Conservation (phyloP, 2,329 filamentous ascomycete species). For the Pseudogymnoascus sp. region DNA sequence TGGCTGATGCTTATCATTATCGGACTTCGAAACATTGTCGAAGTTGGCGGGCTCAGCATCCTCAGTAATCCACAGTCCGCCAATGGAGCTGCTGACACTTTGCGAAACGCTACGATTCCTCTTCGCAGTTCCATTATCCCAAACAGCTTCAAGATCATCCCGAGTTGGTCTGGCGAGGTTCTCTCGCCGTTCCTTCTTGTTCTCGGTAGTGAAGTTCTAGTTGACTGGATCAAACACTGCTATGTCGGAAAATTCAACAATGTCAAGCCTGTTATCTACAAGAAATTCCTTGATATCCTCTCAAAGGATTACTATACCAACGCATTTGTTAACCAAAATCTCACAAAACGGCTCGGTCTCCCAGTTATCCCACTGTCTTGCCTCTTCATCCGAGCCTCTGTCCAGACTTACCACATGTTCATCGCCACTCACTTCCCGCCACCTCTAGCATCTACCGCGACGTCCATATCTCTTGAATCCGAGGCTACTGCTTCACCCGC, state of each 20-base stretch:
- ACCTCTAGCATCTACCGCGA: conserved; percentile 58
- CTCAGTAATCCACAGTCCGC: conserved; percentile 37
- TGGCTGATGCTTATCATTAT: conserved; percentile 98
- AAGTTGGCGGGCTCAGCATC: conserved; percentile 76
- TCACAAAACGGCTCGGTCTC: conserved; percentile 81
- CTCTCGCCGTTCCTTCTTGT: conserved; percentile 90
- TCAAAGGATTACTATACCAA: conserved; percentile 98
- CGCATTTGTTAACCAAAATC: conserved; percentile 80
- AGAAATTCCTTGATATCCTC: conserved; percentile 81
- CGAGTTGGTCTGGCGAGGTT: conserved; percentile 80
- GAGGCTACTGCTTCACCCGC: conserved; percentile 57
- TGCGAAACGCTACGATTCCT: conserved; percentile 46
- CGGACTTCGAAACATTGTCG: conserved; percentile 89
- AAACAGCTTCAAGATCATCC: conserved; percentile 82
- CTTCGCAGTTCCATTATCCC: conserved; percentile 71
- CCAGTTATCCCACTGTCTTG: conserved; percentile 89
- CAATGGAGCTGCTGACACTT: conserved; percentile 35
- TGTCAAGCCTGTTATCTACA: conserved; percentile 82
- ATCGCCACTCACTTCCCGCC: conserved; percentile 76
- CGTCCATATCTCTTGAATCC: conserved; percentile 56
- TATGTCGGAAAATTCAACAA: conserved; percentile 99
- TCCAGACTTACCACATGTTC: conserved; percentile 98
- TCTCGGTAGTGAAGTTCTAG: conserved; percentile 89
- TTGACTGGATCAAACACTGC: conserved; percentile 94
- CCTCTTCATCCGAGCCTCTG: conserved; percentile 85